These are phyloP conservation scores for Diaporthe sp. DNA, from an alignment of 2,329 filamentous ascomycete species.

Conservation along the genomic window DNA sequence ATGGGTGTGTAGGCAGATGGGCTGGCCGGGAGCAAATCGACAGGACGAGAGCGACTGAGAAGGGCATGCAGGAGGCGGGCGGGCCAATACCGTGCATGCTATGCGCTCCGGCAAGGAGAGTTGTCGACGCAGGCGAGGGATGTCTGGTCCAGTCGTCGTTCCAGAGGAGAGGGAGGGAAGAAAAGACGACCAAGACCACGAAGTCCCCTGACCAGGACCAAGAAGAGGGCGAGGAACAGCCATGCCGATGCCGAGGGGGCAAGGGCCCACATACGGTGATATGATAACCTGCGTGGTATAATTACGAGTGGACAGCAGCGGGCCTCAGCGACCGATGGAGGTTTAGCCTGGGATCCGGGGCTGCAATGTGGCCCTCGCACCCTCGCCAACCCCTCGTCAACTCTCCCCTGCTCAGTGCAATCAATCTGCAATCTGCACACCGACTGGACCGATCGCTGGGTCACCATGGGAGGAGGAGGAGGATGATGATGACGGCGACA, in stretches of 20 bases:
- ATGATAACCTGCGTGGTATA: constrained; percentile 35
- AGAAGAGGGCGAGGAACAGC: constrained; percentile 5
- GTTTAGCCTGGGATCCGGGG: constrained; percentile 36
- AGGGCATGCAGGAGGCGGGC: constrained; percentile 37
- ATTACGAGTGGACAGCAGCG: constrained; percentile 41
- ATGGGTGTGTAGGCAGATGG: constrained; percentile 27
- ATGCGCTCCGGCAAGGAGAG: constrained; percentile 33
- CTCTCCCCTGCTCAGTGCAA: constrained; percentile 12
- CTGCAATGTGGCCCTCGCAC: constrained; percentile 16
- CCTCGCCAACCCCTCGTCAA: constrained; percentile 19
- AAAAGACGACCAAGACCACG: neutral
- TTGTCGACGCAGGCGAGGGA: constrained; percentile 32
- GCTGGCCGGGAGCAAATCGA: constrained; percentile 35
- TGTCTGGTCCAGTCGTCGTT: constrained; percentile 26
- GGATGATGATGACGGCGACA: constrained; percentile 13
- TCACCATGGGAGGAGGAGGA: neutral
- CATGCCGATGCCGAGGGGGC: constrained; percentile 13
- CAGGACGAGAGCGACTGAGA: constrained; percentile 36
- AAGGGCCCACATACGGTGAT: constrained; percentile 19
- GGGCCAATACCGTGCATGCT: constrained; percentile 36
- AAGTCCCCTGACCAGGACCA: neutral
- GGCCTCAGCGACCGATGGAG: constrained; percentile 33
- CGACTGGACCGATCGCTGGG: constrained; percentile 26
- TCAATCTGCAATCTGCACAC: constrained; percentile 35
- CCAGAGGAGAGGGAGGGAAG: neutral